Evolutionary conservation across 768 basidiomycete species (phyloP), one percentile per base, ranked within the genome.

Genomic region (Pleurotus pulmonarius): DNA sequence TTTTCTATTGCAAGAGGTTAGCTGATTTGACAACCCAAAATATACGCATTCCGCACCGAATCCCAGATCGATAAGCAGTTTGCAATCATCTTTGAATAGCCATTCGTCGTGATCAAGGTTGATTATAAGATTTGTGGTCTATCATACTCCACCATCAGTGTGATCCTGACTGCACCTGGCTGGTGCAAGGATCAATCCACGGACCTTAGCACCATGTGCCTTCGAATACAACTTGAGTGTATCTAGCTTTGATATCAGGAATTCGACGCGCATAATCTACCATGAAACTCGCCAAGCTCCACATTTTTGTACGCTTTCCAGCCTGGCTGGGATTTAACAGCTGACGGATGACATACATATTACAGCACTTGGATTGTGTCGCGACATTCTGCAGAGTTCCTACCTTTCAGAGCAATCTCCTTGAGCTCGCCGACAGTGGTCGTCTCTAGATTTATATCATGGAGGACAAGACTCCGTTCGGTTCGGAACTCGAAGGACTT

Each of bases 121-220:
- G 67, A 99, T 98, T 70, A 99, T 98, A 25, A 99, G 79, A 73
- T 99, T 98, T 29, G 90, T 90, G 1, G 95, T 96, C 96, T 98
- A 64, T 13, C 37, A 40, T 49, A 56, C 38, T 46, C 49, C 24
- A 5, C 56, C 34, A 24, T 39, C 22, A 20, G 49, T 46, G 44
- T 55, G 54, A 40, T 34, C 13, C 47, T 41, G 39, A 15, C 20
- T 55, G 54, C 38, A 26, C 13, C 47, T 41, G 39, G 13, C 20
- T 26, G 34, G 12, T 38, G 38, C 46, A 37, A 13, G 39, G 29
- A 15, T 39, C n/a, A 55, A 29, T 29, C 24, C 48, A 59, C 70
- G 16, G 51, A 90, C 96, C 83, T 99, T 99, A 54, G 93, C 82
- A 9, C 95, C 94, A 66, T 98, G 96, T 2, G 96, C 97, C 67